Base-by-base conservation (phyloP, 345 rosid genomes). In the Draba incana region DNA sequence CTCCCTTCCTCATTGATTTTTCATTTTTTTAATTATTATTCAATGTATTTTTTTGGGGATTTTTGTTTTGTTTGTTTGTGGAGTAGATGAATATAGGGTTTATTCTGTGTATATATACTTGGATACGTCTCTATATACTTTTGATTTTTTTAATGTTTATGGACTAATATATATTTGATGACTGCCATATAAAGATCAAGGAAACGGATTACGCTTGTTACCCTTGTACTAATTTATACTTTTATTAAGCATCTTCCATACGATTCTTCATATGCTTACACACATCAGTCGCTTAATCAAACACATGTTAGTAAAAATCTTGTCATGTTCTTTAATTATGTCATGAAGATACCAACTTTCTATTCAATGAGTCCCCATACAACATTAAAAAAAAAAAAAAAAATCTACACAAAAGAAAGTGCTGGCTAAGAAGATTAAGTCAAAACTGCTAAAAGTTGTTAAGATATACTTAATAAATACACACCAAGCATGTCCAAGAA, bases 1-100 rank as follows among this genome's bases (percentile, higher is more conserved):
- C 52, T 81, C 83, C 49, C 60, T 86, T 58, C 72, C 75, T 70
- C 66, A 49, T 51, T 76, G 50, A 75, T 39, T 47, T 50, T 12
- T 66, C 15, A 20, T 43, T 56, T 20, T 33, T 50, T 10, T 55
- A 1, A 31, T 31, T 31, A 5, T 51, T 27, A 50, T 73, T 50
- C 41, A 15, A 4, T 63, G 27, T 30, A 50, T 41, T 35, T 42
- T 23, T 33, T 51, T 9, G 56, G 8, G 37, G 12, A 13, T 12
- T 30, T n/a, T 11, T 1, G 1, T 57, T 47, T 55, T 16, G n/a
- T 68, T 61, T 68, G 20, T 20, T 20, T 60, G 50, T 66, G 52
- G 72, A 51, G 66, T 25, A 35, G 51, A 66, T 15, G 60, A 33
- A 3, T 6, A 48, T 33, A 65, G 62, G 31, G 0, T 49, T 48